These are phyloP conservation scores for Trypanosoma caninum DNA, from an alignment of 208 protist species.

Conservation along the genomic window DNA sequence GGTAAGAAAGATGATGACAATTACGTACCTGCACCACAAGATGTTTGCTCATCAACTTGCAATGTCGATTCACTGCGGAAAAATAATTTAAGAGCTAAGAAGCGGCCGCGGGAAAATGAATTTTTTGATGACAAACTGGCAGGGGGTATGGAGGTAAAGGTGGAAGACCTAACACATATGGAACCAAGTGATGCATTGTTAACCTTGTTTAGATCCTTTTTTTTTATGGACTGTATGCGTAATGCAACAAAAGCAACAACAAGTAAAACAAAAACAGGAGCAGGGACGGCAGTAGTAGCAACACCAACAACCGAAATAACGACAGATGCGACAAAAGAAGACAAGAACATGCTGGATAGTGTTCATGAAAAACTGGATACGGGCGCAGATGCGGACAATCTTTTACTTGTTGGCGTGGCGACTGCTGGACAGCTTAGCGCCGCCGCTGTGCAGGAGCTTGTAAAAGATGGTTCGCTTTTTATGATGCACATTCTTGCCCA, in stretches of 20 bases:
- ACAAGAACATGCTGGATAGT: too few species aligned
- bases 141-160: too few species aligned
- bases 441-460: slow-evolving; percentile 34
- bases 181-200: slow-evolving; percentile 8
- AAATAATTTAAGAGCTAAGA: too few species aligned
- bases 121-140: too few species aligned
- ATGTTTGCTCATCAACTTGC: too few species aligned
- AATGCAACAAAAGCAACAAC: not conserved
- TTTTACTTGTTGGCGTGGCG: not conserved
- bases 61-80: too few species aligned
- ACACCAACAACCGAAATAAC: too few species aligned
- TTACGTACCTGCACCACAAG: too few species aligned
- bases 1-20: not conserved
- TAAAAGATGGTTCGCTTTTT: slow-evolving; percentile 55
- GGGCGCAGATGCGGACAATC: not conserved
- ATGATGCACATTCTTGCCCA: slow-evolving; percentile 66
- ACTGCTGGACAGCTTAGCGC: slow-evolving; percentile 15
- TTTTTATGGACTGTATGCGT: slow-evolving; percentile 15
- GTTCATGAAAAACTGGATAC: too few species aligned
- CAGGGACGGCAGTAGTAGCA: too few species aligned
- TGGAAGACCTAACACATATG: not conserved
- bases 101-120: too few species aligned
- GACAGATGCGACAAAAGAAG: not conserved
- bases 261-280: not conserved
- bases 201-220: slow-evolving; percentile 20